A percentile compares a stretch with the other conserved stretches of the same genome.
phyloP scores from a whole-genome alignment of 2,329 filamentous ascomycete genomes.

The Pseudonectria buxi region DNA sequence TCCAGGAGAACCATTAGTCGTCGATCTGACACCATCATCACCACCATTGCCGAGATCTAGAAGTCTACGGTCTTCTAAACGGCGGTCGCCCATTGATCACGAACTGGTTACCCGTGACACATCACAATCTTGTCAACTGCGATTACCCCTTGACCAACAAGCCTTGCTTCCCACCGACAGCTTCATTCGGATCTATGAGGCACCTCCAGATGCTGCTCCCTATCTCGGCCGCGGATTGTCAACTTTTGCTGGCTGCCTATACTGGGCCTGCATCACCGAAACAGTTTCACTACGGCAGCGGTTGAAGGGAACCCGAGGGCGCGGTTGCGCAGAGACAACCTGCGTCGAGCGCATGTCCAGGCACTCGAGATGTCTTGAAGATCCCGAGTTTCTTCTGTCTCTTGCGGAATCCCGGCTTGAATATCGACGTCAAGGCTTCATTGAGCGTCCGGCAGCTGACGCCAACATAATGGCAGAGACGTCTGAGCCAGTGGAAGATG shows the following conservation, averaged over 20 bases:
- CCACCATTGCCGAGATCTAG: no score
- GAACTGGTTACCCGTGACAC: no score
- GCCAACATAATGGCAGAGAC: neutral
- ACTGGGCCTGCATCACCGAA: conserved; percentile 17
- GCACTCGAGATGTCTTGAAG: conserved; percentile 13
- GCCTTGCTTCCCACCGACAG: conserved; percentile 18
- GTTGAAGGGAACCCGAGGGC: conserved; percentile 5
- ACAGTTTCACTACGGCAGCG: conserved; percentile 18
- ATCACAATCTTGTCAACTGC: neutral
- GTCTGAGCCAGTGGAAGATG: conserved; percentile 9
- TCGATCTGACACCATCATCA: no score
- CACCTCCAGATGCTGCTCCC: conserved; percentile 12
- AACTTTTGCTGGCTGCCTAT: conserved; percentile 17
- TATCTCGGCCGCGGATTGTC: conserved; percentile 17
- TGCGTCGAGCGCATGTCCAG: conserved; percentile 18
- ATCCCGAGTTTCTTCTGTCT: conserved; percentile 15
- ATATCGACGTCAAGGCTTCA: conserved; percentile 15
- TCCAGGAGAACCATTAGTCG: no score
- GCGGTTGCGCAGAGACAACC: conserved; percentile 1
- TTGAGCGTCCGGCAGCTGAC: conserved; percentile 7
- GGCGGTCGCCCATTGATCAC: no score
- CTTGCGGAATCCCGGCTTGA: conserved; percentile 14
- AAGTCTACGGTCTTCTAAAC: no score
- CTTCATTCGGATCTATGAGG: conserved; percentile 16
- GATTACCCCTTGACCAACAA: conserved; percentile 4